These are phyloP conservation scores for Blastobotrys buckinghamii DNA, from an alignment of 1,139 yeast genomes.

Conservation along the genomic window DNA sequence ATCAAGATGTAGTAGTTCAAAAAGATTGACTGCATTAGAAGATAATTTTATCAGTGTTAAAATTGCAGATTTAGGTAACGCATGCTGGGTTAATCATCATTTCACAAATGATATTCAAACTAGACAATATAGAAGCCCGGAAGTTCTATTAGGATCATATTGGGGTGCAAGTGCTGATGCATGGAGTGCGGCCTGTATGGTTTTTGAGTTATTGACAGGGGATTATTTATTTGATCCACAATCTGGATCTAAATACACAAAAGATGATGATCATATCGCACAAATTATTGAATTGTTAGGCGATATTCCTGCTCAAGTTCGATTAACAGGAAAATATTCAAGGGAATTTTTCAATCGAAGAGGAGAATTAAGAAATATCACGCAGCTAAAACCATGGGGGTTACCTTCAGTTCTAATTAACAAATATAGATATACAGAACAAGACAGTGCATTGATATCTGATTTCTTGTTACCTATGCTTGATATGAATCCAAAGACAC, in stretches of 20 bases:
- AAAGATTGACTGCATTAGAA: constrained; percentile 6
- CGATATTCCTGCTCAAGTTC: constrained; percentile 47
- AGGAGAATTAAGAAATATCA: constrained; percentile 51
- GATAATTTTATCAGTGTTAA: constrained; percentile 45
- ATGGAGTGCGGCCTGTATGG: constrained; percentile 80
- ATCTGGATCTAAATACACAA: constrained; percentile 52
- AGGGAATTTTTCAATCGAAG: constrained; percentile 50
- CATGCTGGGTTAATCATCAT: constrained; percentile 68
- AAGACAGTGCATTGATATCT: constrained; percentile 51
- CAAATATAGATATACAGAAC: constrained; percentile 58
- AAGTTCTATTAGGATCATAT: constrained; percentile 56
- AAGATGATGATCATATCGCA: constrained; percentile 83
- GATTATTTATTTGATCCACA: constrained; percentile 83
- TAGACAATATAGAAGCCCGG: constrained; percentile 80
- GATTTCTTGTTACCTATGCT: constrained; percentile 72
- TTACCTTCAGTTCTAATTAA: constrained; percentile 60
- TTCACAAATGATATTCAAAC: constrained; percentile 84
- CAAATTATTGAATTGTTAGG: constrained; percentile 75
- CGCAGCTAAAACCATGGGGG: constrained; percentile 63
- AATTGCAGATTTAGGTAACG: constrained; percentile 83
- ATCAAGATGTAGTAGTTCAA: constrained; percentile 3
- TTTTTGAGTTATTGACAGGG: constrained; percentile 77
- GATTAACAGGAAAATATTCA: constrained; percentile 49
- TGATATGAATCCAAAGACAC: constrained; percentile 54
- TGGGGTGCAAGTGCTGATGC: constrained; percentile 86